Evolutionary conservation across 495 filamentous ascomycete species (phyloP).

Genomic region (Penicillium malachiteum): DNA sequence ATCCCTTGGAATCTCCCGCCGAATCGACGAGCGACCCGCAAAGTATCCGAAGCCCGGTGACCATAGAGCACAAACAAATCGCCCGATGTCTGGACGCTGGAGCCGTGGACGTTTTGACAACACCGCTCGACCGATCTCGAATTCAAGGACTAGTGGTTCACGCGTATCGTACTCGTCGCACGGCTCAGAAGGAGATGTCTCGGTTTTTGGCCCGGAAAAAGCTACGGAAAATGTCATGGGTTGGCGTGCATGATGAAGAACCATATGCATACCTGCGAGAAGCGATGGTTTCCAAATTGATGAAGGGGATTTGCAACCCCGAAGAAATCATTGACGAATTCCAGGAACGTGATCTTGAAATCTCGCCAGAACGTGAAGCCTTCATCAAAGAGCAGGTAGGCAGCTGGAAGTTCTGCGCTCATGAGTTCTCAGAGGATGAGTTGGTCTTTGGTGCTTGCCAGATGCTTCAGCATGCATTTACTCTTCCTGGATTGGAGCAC

Average conservation of each 20-base stretch:
- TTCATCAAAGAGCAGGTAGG: slow-evolving; percentile 69
- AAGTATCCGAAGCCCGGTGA: slow-evolving; percentile 37
- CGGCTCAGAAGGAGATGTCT: slow-evolving; percentile 66
- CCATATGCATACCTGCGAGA: slow-evolving; percentile 88
- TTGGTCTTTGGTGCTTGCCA: slow-evolving; percentile 72
- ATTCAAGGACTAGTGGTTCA: slow-evolving; percentile 74
- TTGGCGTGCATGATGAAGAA: slow-evolving; percentile 81
- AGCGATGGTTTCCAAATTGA: slow-evolving; percentile 85
- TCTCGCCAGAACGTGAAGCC: slow-evolving; percentile 57
- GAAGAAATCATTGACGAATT: slow-evolving; percentile 56
- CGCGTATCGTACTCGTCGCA: slow-evolving; percentile 75
- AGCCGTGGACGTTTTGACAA: slow-evolving; percentile 78
- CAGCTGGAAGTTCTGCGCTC: slow-evolving; percentile 83
- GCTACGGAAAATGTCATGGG: slow-evolving; percentile 84
- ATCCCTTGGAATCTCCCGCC: slow-evolving; percentile 25
- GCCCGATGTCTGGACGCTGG: slow-evolving; percentile 78
- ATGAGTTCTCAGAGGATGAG: slow-evolving; percentile 86
- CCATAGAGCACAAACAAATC: slow-evolving; percentile 46
- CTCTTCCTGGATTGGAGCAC: slow-evolving; percentile 73
- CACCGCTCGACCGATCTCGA: slow-evolving; percentile 68
- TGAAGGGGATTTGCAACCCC: slow-evolving; percentile 85
- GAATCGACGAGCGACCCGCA: slow-evolving; percentile 24
- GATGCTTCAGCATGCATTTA: slow-evolving; percentile 88
- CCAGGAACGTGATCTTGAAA: slow-evolving; percentile 38
- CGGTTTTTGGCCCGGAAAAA: slow-evolving; percentile 62